Percentiles rank a stretch among this genome's conserved stretches.
These are phyloP conservation scores for Talaromyces funiculosus DNA, from an alignment of 2,329 filamentous ascomycete species.

Conservation along the genomic window DNA sequence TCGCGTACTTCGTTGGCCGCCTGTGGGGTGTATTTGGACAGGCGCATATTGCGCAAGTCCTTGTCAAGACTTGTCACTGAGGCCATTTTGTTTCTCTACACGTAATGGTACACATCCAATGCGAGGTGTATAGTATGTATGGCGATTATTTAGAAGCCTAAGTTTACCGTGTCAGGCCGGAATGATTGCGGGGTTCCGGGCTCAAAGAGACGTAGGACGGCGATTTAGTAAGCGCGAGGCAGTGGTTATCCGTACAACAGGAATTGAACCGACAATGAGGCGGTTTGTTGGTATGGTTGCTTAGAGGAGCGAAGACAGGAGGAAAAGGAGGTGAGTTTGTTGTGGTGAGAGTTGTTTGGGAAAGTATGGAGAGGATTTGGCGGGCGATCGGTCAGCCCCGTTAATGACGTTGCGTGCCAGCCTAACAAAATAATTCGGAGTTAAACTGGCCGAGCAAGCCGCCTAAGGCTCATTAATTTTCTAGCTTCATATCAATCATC, in stretches of 20 bases:
- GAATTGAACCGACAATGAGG: not conserved
- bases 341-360: not conserved
- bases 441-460: not conserved
- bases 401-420: constrained; percentile 6
- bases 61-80: constrained; percentile 91
- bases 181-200: constrained; percentile 4
- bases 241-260: not conserved
- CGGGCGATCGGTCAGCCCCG: not conserved
- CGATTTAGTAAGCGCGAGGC: not conserved
- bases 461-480: not conserved
- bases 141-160: not conserved
- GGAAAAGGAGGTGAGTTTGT: constrained; percentile 9
- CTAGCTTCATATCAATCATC: not conserved
- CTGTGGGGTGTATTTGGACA: constrained; percentile 86
- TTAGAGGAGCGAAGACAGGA: not conserved
- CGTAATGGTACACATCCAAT: not conserved
- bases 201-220: not conserved
- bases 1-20: constrained; percentile 76
- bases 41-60: constrained; percentile 86
- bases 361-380: not conserved
- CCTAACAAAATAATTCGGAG: constrained; percentile 5
- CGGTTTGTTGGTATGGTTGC: not conserved
- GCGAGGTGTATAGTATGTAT: not conserved
- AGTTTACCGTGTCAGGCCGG: constrained; percentile 15
- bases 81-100: constrained; percentile 60